phyloP scores from a whole-genome alignment of 2,329 filamentous ascomycete genomes.

The Teratosphaeria nubilosa region DNA sequence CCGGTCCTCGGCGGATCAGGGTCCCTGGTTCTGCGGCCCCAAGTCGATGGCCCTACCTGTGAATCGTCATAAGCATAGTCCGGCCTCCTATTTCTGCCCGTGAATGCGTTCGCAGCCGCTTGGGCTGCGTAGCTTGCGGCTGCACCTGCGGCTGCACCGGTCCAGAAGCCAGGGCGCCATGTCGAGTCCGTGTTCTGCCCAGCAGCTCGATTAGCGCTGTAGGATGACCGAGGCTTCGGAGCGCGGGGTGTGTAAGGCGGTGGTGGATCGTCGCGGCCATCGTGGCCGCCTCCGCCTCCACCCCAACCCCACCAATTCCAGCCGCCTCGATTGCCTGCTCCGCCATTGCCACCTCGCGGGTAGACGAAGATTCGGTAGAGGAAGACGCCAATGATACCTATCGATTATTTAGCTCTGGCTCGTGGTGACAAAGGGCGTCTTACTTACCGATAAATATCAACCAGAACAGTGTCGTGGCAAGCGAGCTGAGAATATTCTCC shows the following conservation, averaged over 20 bases:
- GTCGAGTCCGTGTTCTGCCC: constrained; percentile 5
- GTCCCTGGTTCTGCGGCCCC: constrained; percentile 13
- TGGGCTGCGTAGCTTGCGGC: constrained; percentile 15
- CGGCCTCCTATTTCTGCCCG: constrained; percentile 8
- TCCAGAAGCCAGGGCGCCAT: constrained; percentile 70
- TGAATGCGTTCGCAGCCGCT: constrained; percentile 3
- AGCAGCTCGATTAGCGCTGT: constrained; percentile 5
- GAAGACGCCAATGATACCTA: constrained; percentile 21
- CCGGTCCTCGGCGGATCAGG: background rate
- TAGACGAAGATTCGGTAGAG: constrained; percentile 20
- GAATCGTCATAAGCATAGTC: constrained; percentile 6
- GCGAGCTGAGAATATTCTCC: constrained; percentile 10
- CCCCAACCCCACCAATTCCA: constrained; percentile 30
- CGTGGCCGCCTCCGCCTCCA: constrained; percentile 33
- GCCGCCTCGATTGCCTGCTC: constrained; percentile 8
- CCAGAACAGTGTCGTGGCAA: constrained; percentile 44
- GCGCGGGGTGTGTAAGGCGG: constrained; percentile 35
- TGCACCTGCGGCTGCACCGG: constrained; percentile 48
- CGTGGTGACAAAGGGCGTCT: background rate
- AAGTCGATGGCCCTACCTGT: constrained; percentile 22
- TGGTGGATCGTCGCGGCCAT: constrained; percentile 41
- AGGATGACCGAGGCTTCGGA: constrained; percentile 8
- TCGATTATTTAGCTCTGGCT: background rate
- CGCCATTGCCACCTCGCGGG: constrained; percentile 7
- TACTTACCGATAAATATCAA: constrained; percentile 45